Evolutionary conservation across 2,329 filamentous ascomycete genomes (phyloP).

Genomic region (Passalora sequoiae): DNA sequence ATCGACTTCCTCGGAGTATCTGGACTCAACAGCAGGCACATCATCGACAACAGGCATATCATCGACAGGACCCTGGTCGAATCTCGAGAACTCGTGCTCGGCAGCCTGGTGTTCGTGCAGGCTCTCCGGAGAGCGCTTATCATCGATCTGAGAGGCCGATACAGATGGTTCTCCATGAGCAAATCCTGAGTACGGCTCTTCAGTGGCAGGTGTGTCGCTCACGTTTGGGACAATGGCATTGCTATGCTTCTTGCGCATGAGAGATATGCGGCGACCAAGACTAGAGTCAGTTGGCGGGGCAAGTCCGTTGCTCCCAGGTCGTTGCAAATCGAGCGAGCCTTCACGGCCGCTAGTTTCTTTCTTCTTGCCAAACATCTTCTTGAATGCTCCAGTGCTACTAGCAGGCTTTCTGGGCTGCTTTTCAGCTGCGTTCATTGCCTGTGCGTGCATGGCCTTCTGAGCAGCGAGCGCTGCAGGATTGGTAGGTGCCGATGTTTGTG

Average conservation of each 20-base stretch:
- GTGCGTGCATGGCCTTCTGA: constrained; percentile 27
- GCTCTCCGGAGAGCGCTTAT: constrained; percentile 55
- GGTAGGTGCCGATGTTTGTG: constrained; percentile 12
- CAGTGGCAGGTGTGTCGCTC: constrained; percentile 18
- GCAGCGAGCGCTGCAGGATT: constrained; percentile 31
- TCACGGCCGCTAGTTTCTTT: constrained; percentile 49
- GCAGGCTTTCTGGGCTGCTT: constrained; percentile 39
- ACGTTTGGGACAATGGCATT: constrained; percentile 7
- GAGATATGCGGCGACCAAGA: constrained; percentile 39
- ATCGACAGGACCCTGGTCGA: constrained; percentile 81
- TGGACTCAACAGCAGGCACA: constrained; percentile 71
- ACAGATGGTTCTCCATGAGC: constrained; percentile 18
- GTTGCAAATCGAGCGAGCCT: constrained; percentile 48
- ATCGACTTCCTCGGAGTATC: constrained; percentile 29
- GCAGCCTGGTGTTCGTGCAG: constrained; percentile 56
- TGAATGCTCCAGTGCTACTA: constrained; percentile 46
- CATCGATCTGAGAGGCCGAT: constrained; percentile 34
- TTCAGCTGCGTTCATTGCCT: constrained; percentile 30
- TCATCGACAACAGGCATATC: constrained; percentile 90
- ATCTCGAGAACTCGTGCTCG: constrained; percentile 60
- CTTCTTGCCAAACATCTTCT: constrained; percentile 60
- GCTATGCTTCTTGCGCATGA: constrained; percentile 36
- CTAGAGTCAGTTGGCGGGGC: constrained; percentile 26
- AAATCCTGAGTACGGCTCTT: constrained; percentile 17
- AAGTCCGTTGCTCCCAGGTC: constrained; percentile 29